Evolutionary conservation across 768 basidiomycete genomes (phyloP), one percentile per base, ranked within the genome.

Genomic region (Boletellus ananas): DNA sequence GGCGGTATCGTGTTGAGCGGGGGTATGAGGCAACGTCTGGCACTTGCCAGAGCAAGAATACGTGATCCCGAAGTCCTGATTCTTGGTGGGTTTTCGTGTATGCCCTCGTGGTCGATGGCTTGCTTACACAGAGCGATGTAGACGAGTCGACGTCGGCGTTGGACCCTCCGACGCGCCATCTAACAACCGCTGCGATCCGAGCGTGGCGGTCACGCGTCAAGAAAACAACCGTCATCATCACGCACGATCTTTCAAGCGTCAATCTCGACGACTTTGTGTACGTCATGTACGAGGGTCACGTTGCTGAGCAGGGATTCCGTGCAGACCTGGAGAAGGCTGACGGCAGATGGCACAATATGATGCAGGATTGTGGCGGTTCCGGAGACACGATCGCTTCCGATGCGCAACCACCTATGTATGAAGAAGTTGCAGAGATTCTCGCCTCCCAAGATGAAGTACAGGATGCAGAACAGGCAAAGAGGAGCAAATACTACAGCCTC

Each of bases 211-310:
- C 64, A 20, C 76, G 90, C 7, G 62, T 64, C 14, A 86, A 87
- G 71, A 83, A 81, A 59, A 97, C 66, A 0, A 67, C 67, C 4
- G 52, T 67, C 17, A 53, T 67, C 18, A 96, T 97, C 65, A 97
- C 95, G 0, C 95, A 98, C 68, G 96, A 98, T 58, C 81, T 98
- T 16, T 84, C 85, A 1, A 90, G 94, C 57, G 87, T 99, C 55
- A 69, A 70, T 18, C 45, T 70, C 0, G 66, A 73, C 13, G 94
- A 97, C 67, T 97, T 96, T 56, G 90, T 96, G 12, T 96, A 98
- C 64, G 89, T 97, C 3, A 83, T 98, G 74, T 81, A 84, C 57
- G 76, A 82, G 17, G 95, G 94, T 0, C 58, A 64, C 0, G 81
- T 96, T 27, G 85, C 85, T 41, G 91, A 98, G 64, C 87, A 92